Evolutionary conservation across 306 rosid species (phyloP), one percentile per base, ranked within the genome.

Genomic region (Ziziphus jujuba): DNA sequence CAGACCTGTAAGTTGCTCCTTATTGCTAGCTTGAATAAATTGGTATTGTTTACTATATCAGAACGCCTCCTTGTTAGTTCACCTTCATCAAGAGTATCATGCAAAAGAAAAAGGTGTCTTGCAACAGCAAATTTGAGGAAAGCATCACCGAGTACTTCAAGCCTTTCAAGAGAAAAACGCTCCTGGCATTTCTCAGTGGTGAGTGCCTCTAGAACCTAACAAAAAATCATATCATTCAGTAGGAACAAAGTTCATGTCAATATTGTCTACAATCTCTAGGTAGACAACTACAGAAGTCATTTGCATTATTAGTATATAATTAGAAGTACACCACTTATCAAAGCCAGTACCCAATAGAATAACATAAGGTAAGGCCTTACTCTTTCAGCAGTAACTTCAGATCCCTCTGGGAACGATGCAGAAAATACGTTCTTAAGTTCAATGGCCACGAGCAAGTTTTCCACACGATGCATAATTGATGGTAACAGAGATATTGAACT

Each of bases 141-240:
- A 73, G 97, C 85, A 43, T 93, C 97, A 20, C 99, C 99, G 70
- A 93, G 97, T 74, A 88, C 81, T 86, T 93, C 98, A 65, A 93
- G 91, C 84, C 99, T 93, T 80, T 93, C 97, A 70, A 93, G 97
- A 59, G 98, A 93, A 84, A 93, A 44, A 15, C 89, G 77, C 69
- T 90, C 98, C 80, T 88, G 91, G 85, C 99, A 93, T 78, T 75
- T 86, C 82, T 93, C 95, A 17, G 97, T 88, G 77, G 99, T 93
- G 63, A 93, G 86, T 48, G 99, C 99, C 82, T 93, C 96, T 25
- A 93, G 72, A 80, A 93, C 66, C 97, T 93, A 79, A 60, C 15
- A 52, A 65, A 72, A 73, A 73, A 62, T 59, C 75, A 65, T 17
- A 40, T 58, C 9, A 63, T 71, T 85, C 59, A 75, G 71, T 35